phyloP scores from a whole-genome alignment of 148 eudicot genomes.

The Chenopodium suecicum region DNA sequence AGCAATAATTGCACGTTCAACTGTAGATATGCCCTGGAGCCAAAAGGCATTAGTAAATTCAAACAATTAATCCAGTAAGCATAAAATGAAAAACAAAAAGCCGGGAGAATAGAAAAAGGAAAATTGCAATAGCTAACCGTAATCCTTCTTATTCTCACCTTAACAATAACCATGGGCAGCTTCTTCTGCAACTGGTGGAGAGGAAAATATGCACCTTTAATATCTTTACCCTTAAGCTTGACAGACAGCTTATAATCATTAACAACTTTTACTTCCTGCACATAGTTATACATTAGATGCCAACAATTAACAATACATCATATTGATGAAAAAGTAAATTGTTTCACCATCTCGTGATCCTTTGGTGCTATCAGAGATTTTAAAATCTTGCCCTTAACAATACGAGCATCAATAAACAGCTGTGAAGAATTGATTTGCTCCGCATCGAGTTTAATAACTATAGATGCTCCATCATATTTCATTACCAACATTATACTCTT shows the following conservation, averaged over 20 bases:
- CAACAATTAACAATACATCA: neutral
- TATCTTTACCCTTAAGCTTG: conserved; percentile 27
- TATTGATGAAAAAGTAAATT: neutral
- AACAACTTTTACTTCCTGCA: conserved; percentile 60
- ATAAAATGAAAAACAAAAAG: neutral
- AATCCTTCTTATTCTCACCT: conserved; percentile 42
- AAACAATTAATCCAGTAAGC: conserved; percentile 1
- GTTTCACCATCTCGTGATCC: conserved; percentile 24
- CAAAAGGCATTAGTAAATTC: conserved; percentile 13
- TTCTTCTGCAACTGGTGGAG: conserved; percentile 53
- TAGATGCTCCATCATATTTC: conserved; percentile 39
- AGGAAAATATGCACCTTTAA: conserved; percentile 52
- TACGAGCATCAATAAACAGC: conserved; percentile 54
- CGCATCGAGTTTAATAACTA: conserved; percentile 63
- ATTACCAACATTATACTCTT: conserved; percentile 65
- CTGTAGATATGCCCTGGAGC: conserved; percentile 69
- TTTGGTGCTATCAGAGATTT: conserved; percentile 23
- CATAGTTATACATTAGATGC: conserved; percentile 19
- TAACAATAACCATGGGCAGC: conserved; percentile 62
- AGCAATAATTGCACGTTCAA: conserved; percentile 67
- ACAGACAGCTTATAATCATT: conserved; percentile 54
- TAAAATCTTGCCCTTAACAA: conserved; percentile 50
- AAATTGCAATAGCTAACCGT: neutral
- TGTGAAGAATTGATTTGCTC: conserved; percentile 46
- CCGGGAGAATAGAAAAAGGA: neutral